Evolutionary conservation across 73 alveolate genomes (phyloP).

Genomic region (Uronychia setigera): DNA sequence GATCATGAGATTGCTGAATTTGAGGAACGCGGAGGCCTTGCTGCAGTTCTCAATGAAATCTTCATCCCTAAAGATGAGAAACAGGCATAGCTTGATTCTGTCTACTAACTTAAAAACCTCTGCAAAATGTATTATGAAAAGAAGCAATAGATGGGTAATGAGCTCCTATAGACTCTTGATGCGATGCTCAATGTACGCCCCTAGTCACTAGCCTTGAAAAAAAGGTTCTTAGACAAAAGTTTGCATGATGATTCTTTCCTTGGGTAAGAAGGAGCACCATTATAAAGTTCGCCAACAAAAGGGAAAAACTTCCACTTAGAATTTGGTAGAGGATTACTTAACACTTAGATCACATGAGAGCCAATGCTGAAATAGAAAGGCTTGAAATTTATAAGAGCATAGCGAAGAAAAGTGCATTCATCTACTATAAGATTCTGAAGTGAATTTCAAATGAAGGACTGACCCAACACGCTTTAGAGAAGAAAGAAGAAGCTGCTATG

Average conservation of each 20-base stretch:
- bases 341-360: not conserved
- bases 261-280: not conserved
- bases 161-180: slow-evolving; percentile 59
- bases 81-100: slow-evolving; percentile 50
- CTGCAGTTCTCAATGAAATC: slow-evolving; percentile 45
- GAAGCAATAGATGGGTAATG: slow-evolving; percentile 34
- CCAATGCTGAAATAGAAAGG: not conserved
- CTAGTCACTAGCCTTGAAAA: not conserved
- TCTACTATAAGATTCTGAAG: slow-evolving; percentile 14
- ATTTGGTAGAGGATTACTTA: not conserved
- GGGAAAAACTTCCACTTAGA: not conserved
- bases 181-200: slow-evolving; percentile 59
- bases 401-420: slow-evolving; percentile 10
- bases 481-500: slow-evolving; percentile 15
- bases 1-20: slow-evolving; percentile 61
- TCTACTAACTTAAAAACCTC: slow-evolving; percentile 46
- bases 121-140: slow-evolving; percentile 53
- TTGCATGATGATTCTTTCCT: not conserved
- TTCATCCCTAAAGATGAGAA: slow-evolving; percentile 45
- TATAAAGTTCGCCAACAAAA: not conserved
- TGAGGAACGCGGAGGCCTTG: slow-evolving; percentile 64
- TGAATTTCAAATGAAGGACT: not conserved
- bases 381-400: slow-evolving; percentile 4
- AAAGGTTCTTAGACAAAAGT: not conserved
- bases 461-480: not conserved